Base-by-base conservation (phyloP, 2,329 filamentous ascomycete genomes). In the Pseudopyrenochaeta lycopersici region DNA sequence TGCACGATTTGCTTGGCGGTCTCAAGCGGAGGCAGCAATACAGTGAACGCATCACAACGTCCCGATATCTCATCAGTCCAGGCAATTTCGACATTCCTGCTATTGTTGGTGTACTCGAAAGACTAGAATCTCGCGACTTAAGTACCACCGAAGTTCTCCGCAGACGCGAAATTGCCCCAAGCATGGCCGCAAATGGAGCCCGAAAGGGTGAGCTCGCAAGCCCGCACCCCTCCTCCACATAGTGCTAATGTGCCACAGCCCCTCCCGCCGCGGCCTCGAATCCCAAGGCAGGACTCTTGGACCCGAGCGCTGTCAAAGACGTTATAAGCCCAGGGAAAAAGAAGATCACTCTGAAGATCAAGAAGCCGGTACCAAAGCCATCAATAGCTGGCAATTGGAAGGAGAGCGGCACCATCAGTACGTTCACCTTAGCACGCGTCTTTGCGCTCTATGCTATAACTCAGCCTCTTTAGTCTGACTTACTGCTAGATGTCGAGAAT, bases 341-440 rank as follows among this genome's bases (percentile, higher is more conserved):
- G 56, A 79, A 78, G 62, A 62, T 76, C 33, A 75, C 71, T 3
- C 52, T 77, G 45, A 77, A 76, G 57, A 58, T 91, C 18, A 90
- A 87, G 75, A 89, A 85, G 64, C 74, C 81, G 1, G 76, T 81
- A 0, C 85, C 86, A 0, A 90, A 88, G 72, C 81, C 87, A 50
- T 85, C 77, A 50, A 87, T 88, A 64, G 84, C 87, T 4, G 89
- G 89, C 20, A 90, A 89, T 66, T 91, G 89, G 88, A 85, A 84
- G 64, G 88, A 90, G 63, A 85, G 81, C 62, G 80, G 88, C 41
- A 77, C 85, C 21, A 86, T 87, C 64, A 85, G 88, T 88, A 78
- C 32, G 79, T 60, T 7, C 15, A 32, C 39, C 15, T 43, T 20
- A 40, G 11, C 38, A 43, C 38, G 36, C 12, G n/a, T 17, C 7